A percentile compares a stretch with the other conserved stretches of the same genome.
phyloP scores from a whole-genome alignment of 345 rosid genomes.

The Alliaria petiolata region DNA sequence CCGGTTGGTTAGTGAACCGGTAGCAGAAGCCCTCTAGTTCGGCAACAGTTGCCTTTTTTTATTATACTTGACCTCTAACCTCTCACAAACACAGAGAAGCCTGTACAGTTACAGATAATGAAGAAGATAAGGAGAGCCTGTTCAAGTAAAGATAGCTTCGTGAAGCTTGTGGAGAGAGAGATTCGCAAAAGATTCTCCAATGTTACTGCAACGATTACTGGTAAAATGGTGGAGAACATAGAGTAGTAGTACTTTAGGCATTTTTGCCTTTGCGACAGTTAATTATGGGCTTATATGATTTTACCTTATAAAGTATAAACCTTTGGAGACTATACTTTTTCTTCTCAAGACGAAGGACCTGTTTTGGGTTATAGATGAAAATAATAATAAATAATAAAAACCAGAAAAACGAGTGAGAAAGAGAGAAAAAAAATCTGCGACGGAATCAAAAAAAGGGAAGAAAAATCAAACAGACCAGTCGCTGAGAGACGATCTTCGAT shows the following conservation, averaged over 20 bases:
- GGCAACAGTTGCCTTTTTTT: not conserved
- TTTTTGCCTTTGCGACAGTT: not conserved
- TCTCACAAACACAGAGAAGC: constrained; percentile 11
- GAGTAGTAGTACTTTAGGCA: not conserved
- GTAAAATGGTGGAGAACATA: not conserved
- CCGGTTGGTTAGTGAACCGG: constrained; percentile 84
- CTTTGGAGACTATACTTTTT: not conserved
- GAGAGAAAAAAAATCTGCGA: not conserved
- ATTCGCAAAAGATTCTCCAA: too few relatives aligned
- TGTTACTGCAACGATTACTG: too few relatives aligned
- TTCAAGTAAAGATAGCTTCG: too few relatives aligned
- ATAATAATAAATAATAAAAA: not conserved
- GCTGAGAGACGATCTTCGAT: constrained; percentile 20
- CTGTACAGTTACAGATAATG: constrained; percentile 36
- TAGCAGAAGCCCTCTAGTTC: constrained; percentile 5
- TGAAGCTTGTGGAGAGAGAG: too few relatives aligned
- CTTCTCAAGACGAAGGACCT: not conserved
- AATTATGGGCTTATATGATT: not conserved
- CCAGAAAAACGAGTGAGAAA: not conserved
- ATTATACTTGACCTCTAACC: constrained; percentile 12
- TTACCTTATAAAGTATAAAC: not conserved
- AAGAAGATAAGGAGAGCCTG: constrained; percentile 36
- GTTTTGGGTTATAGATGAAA: not conserved
- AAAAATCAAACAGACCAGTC: constrained; percentile 9
- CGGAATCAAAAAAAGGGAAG: not conserved